A percentile compares a stretch with the other conserved stretches of the same genome.
These are phyloP conservation scores for Medicago ruthenica DNA, from an alignment of 306 rosid species.

Conservation along the genomic window DNA sequence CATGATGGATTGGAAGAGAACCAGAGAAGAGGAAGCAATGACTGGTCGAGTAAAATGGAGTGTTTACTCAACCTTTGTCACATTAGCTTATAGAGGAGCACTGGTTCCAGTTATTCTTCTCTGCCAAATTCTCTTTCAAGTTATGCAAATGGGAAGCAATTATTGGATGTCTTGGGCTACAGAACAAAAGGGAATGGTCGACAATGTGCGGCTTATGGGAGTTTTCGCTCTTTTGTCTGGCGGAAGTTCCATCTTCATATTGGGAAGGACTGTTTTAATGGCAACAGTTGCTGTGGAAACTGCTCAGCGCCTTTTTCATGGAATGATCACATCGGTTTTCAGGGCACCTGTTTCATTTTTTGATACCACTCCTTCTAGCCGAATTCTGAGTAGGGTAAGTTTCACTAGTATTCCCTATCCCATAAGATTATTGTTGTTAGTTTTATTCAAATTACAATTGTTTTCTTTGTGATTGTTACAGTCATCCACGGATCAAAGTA, in stretches of 20 bases:
- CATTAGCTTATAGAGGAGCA: conserved; percentile 76
- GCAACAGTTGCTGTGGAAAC: conserved; percentile 79
- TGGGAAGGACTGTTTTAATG: conserved; percentile 84
- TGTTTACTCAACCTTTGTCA: conserved; percentile 83
- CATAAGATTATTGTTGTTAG: background rate
- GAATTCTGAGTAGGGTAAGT: conserved; percentile 82
- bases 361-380: conserved; percentile 84
- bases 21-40: conserved; percentile 72
- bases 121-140: conserved; percentile 84
- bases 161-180: conserved; percentile 98
- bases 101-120: conserved; percentile 85
- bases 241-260: conserved; percentile 83
- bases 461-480: conserved; percentile 45
- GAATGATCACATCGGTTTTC: conserved; percentile 80
- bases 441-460: background rate
- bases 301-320: conserved; percentile 71
- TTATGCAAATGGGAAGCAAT: conserved; percentile 87
- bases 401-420: conserved; percentile 31
- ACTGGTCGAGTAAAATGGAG: conserved; percentile 90
- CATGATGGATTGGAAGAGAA: conserved; percentile 49
- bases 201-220: conserved; percentile 57
- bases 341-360: conserved; percentile 86
- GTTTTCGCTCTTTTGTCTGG: conserved; percentile 71
- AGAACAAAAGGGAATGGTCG: conserved; percentile 58
- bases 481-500: conserved; percentile 93